Base-by-base conservation (phyloP, 2,329 filamentous ascomycete genomes). In the Colletotrichum siamense region DNA sequence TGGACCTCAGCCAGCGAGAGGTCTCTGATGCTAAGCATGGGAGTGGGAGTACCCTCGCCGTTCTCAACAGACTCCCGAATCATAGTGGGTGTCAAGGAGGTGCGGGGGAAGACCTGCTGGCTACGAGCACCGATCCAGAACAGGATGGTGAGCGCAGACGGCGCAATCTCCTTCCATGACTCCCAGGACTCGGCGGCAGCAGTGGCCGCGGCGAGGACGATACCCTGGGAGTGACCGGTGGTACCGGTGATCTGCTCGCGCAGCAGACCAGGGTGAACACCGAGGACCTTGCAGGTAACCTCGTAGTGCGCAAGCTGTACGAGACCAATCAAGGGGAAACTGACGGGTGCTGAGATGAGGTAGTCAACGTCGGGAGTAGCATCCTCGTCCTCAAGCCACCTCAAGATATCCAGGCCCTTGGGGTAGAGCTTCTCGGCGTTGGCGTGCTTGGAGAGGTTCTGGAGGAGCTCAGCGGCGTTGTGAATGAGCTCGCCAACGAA, bases 71-170 rank as follows among this genome's bases (percentile, higher is more conserved):
- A 98, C 86, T 99, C 97, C 83, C 96, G 95, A 70, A 99, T 91
- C 82, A 96, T 95, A 61, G 92, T 95, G 1, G 97, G 98, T 5
- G 96, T 95, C 81, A 99, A 91, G 39, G 97, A 99, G 5, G 97
- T 99, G 80, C 95, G 93, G 52, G 97, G 98, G 86, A 98, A 99
- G 3, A 96, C 96, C 86, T 99, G 97, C 86, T 99, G 97, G 85
- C 96, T 98, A 82, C 97, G 94, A 77, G 96, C 93, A 83, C 98
- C 97, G 80, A 99, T 98, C 97, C 97, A 99, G 90, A 99, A 99
- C 34, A 99, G 94, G 82, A 98, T 95, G 34, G 95, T 97, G 78
- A 99, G 89, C 4, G 96, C 95, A 80, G 95, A 93, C 81, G 91
- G 93, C 71, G 95, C 92, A 71, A 95, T 92, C 82, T 95, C 93